Conservation (phyloP, 2,329 filamentous ascomycete species). For the Emmonsia crescens region DNA sequence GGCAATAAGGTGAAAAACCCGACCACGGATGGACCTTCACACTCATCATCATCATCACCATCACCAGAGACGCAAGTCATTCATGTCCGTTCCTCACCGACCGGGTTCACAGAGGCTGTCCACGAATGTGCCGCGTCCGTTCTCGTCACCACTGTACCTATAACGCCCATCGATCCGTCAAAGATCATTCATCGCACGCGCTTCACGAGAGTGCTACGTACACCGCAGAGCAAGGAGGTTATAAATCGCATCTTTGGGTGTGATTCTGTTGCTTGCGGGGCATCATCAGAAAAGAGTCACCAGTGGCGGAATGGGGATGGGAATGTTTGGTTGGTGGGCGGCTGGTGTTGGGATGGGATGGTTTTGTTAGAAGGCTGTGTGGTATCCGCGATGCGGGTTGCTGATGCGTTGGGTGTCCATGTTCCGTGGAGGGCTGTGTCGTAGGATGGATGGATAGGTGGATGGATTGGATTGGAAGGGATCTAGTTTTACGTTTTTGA, state of each 20-base stretch:
- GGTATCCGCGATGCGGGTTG: constrained; percentile 47
- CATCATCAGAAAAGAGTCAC: constrained; percentile 13
- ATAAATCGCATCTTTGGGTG: constrained; percentile 38
- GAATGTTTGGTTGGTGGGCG: constrained; percentile 46
- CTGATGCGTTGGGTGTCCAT: constrained; percentile 41
- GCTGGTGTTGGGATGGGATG: constrained; percentile 58
- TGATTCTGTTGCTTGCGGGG: neutral
- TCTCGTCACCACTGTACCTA: constrained; percentile 44
- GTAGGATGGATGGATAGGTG: neutral
- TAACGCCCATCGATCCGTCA: constrained; percentile 29
- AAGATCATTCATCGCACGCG: constrained; percentile 36
- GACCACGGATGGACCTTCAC: constrained; percentile 6
- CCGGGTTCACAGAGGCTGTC: constrained; percentile 39
- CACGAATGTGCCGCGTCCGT: constrained; percentile 43
- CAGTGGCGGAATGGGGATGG: constrained; percentile 46
- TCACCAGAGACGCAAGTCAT: constrained; percentile 22
- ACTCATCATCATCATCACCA: constrained; percentile 11
- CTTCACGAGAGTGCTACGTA: constrained; percentile 46
- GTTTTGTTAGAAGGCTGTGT: constrained; percentile 52
- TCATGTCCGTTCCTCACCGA: constrained; percentile 25
- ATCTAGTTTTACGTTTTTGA: neutral
- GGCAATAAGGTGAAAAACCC: neutral
- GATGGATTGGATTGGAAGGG: neutral
- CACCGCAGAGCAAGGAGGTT: constrained; percentile 36
- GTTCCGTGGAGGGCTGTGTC: constrained; percentile 22